phyloP scores from a whole-genome alignment of 1,284 basidiomycete genomes.

The Cryptococcus hybrid region DNA sequence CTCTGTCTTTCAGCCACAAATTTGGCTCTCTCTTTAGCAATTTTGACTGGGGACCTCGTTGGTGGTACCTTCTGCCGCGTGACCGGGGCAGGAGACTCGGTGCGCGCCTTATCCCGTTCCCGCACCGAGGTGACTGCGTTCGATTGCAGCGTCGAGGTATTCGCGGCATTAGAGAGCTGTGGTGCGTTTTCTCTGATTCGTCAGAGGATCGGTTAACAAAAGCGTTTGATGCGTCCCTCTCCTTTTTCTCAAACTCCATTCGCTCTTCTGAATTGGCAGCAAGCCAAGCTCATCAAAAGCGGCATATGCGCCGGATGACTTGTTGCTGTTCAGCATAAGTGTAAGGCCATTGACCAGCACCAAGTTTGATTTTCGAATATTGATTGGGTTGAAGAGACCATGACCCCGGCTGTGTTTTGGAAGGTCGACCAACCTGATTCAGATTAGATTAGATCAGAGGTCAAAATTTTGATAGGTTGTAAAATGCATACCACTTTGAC shows the following conservation, averaged over 20 bases:
- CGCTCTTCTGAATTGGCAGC: background rate
- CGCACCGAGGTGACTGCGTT: background rate
- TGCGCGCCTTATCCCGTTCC: background rate
- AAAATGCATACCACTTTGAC: conserved; percentile 33
- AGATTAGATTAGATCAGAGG: too few species aligned
- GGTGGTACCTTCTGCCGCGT: background rate
- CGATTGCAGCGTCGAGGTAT: background rate
- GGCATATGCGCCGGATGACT: conserved; percentile 27
- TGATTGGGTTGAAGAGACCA: conserved; percentile 36
- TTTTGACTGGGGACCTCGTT: background rate
- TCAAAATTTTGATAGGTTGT: background rate
- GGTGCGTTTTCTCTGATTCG: background rate
- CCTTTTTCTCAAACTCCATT: background rate
- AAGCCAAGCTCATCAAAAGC: conserved; percentile 43
- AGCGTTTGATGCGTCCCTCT: conserved; percentile 21
- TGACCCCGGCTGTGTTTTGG: conserved; percentile 10
- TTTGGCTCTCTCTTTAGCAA: conserved; percentile 15
- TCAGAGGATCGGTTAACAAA: conserved; percentile 1
- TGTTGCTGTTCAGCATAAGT: conserved; percentile 33
- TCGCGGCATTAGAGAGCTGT: background rate
- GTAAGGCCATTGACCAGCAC: conserved; percentile 33
- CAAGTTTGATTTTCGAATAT: conserved; percentile 47
- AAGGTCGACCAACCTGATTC: conserved; percentile 26
- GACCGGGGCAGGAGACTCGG: background rate
- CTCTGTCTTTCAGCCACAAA: conserved; percentile 14